Evolutionary conservation across 2,329 filamentous ascomycete genomes (phyloP), one percentile per base, ranked within the genome.

Genomic region (Aspergillus texensis): DNA sequence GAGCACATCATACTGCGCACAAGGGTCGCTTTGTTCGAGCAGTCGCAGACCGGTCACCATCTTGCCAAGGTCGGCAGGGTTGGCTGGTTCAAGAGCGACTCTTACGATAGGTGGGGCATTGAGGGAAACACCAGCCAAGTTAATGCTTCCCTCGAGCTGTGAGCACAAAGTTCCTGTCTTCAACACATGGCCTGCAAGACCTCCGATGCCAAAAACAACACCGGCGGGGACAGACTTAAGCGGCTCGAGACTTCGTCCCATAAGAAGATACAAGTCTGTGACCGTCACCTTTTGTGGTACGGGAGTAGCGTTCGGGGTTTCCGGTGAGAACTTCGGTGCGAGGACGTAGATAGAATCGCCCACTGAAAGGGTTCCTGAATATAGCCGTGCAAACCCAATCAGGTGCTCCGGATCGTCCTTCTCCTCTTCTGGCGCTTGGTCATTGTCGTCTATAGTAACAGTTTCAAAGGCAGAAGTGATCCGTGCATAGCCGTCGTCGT

Each of bases 111-210:
- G 95, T 60, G 94, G 91, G 5, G 91, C 91, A 36, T 88, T 88
- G 78, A 94, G 88, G 60, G 84, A 88, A 10, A 98, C 89, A 67
- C 94, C 94, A 0, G 94, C 95, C 58, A 99, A 82, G 78, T 99
- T 99, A 70, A 96, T 89, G 8, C 92, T 89, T 19, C 95, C 95
- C 56, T 93, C 90, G 0, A 96, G 81, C 67, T 91, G 91, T 67
- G 92, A 96, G 81, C 93, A 97, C 4, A 99, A 83, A 0, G 95
- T 99, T 14, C 94, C 95, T 1, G 93, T 96, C 77, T 99, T 99
- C 60, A 99, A 84, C n/a, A 99, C 90, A 65, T 94, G 90, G 19
- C 94, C 94, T 73, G 95, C 94, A 1, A 99, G 86, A 2, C 95
- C 95, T 36, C 90, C 93, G 60, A 99, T 95, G 28, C 95, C 95